These are phyloP conservation scores for Leccinum solheimii DNA, from an alignment of 1,284 basidiomycete species.

Conservation along the genomic window DNA sequence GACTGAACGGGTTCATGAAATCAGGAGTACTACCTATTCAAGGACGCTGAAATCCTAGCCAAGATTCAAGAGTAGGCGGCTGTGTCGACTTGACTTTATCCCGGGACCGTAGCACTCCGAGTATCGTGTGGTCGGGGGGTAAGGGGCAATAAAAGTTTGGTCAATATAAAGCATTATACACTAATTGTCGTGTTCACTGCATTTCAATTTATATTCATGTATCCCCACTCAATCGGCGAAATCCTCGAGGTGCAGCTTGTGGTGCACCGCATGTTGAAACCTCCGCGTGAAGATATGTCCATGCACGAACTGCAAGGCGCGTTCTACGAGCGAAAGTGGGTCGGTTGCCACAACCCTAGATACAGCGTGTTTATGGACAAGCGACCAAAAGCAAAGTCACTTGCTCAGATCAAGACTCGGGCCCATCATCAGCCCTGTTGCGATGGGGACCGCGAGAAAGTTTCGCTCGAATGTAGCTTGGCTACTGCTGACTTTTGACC, in stretches of 20 bases:
- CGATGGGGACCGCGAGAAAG: conserved; percentile 7
- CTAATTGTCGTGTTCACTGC: conserved; percentile 24
- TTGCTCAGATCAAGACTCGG: not conserved
- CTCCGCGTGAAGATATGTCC: not conserved
- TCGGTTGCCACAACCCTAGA: conserved; percentile 10
- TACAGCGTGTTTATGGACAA: conserved; percentile 9
- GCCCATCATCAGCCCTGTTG: conserved; percentile 12
- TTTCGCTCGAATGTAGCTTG: not conserved
- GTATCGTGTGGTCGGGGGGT: not conserved
- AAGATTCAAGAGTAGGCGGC: conserved; percentile 86
- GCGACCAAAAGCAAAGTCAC: not conserved
- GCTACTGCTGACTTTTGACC: not conserved
- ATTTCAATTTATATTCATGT: conserved; percentile 26
- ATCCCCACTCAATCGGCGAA: conserved; percentile 31
- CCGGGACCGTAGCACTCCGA: not conserved
- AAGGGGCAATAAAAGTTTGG: conserved; percentile 12
- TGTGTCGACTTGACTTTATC: not conserved
- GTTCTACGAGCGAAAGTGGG: not conserved
- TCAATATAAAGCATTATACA: conserved; percentile 15
- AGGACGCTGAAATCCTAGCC: conserved; percentile 94
- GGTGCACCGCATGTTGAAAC: not conserved
- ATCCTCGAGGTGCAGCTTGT: not conserved
- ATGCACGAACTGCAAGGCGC: conserved; percentile 18
- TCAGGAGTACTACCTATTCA: conserved; percentile 92
- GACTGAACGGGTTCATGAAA: conserved; percentile 3